Evolutionary conservation across 2,329 filamentous ascomycete species (phyloP), one percentile per base, ranked within the genome.

Genomic region (Diaporthe citrichinensis): DNA sequence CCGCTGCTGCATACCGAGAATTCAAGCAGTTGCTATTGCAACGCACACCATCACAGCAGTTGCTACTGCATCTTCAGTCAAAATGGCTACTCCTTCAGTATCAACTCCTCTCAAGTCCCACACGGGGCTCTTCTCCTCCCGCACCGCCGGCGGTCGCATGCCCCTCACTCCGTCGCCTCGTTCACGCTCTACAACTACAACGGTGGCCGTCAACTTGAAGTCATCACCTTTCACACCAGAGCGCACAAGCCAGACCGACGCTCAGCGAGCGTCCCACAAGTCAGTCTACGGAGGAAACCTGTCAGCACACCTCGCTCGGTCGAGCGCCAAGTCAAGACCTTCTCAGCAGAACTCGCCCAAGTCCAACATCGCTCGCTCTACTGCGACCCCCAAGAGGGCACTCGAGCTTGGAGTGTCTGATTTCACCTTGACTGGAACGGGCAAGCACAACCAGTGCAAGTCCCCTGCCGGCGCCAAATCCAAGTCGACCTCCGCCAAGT

Each of bases 51-150:
- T 15, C 57, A 41, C 9, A n/a, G 23, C 31, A 39, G 39, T 72
- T 78, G 81, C 83, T 84, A 84, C 83, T 82, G 78, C 79, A 80
- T 76, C 53, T 46, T 46, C 74, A 73, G 78, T 74, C 85, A 90
- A 81, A 84, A 98, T 98, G 96, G 95, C 96, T 84, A 94, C 87
- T 76, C 87, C 91, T 84, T 88, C 91, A 83, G 92, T 98, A 85
- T 94, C 95, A 81, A 98, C 97, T 77, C 97, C 97, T 76, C 90
- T 97, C 84, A 98, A 98, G 90, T 97, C 94, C 90, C 96, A 98
- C 86, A 92, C 94, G 86, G 95, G 95, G 76, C 91, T 98, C 81
- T 98, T 98, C 88, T 95, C 94, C 80, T 92, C 94, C 80, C 95
- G 95, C 84, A 97, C 96, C 84, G 97, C 96, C 85, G 96, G 96